Evolutionary conservation across 2,329 filamentous ascomycete genomes (phyloP).

Genomic region (Alternaria longipes): DNA sequence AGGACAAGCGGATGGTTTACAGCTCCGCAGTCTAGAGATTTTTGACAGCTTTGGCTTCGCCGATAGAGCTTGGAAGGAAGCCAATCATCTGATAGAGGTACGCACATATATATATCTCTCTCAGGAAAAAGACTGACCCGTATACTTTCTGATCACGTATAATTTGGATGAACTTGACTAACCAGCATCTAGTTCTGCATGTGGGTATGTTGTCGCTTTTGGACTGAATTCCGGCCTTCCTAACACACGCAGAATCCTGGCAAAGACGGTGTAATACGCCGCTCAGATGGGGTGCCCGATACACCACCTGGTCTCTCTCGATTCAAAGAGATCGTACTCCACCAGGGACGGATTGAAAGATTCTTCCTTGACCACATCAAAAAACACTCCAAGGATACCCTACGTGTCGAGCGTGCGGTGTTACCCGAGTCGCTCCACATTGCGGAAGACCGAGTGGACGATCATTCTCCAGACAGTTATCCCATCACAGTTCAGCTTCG

Average conservation of each 20-base stretch:
- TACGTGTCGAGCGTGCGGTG: slow-evolving; percentile 66
- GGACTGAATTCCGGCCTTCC: neutral
- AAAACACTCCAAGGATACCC: slow-evolving; percentile 62
- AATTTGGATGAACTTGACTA: slow-evolving; percentile 4
- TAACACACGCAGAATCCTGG: slow-evolving; percentile 64
- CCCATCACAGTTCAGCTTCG: slow-evolving; percentile 69
- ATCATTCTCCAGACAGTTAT: slow-evolving; percentile 59
- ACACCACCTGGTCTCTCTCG: slow-evolving; percentile 68
- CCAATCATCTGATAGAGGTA: slow-evolving; percentile 75
- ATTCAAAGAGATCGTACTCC: slow-evolving; percentile 72
- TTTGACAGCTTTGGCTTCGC: slow-evolving; percentile 72
- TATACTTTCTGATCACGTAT: too few relatives aligned
- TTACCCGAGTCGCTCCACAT: slow-evolving; percentile 66
- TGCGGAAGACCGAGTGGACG: slow-evolving; percentile 61
- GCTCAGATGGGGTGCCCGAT: slow-evolving; percentile 70
- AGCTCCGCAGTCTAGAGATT: slow-evolving; percentile 55
- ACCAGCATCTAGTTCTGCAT: slow-evolving; percentile 45
- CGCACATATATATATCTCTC: slow-evolving; percentile 56
- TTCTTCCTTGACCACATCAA: slow-evolving; percentile 71
- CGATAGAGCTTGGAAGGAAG: slow-evolving; percentile 70
- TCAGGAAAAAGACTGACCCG: slow-evolving; percentile 27
- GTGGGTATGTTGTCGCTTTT: slow-evolving; percentile 41
- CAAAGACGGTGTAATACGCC: slow-evolving; percentile 63
- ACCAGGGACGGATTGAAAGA: slow-evolving; percentile 75
- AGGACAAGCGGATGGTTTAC: slow-evolving; percentile 55